phyloP scores from a whole-genome alignment of 148 eudicot genomes.

The Talinum fruticosum region DNA sequence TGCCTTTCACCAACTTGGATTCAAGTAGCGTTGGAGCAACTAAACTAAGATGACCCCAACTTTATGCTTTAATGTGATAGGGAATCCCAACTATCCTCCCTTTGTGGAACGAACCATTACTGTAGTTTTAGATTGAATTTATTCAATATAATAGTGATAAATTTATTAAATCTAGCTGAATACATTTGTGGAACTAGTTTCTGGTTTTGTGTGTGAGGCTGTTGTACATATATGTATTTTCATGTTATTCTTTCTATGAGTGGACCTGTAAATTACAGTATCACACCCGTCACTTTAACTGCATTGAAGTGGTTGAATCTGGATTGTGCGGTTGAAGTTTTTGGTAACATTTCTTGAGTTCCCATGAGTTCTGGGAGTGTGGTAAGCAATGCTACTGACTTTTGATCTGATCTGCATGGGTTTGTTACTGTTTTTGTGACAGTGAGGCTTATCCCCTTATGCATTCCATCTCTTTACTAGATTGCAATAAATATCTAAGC shows the following conservation, averaged over 20 bases:
- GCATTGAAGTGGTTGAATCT: no score
- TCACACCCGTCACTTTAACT: background rate
- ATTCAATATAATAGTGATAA: background rate
- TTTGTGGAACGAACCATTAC: background rate
- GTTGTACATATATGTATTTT: background rate
- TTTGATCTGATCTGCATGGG: background rate
- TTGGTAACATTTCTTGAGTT: background rate
- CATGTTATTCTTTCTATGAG: background rate
- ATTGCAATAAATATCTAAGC: no score
- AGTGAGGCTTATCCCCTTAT: no score
- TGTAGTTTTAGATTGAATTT: background rate
- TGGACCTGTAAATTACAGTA: background rate
- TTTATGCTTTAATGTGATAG: background rate
- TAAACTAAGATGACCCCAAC: background rate
- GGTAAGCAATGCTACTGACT: background rate
- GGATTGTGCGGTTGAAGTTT: background rate
- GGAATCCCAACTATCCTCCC: background rate
- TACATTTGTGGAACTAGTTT: background rate
- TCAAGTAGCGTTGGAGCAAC: background rate
- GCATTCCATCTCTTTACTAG: no score
- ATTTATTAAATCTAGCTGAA: background rate
- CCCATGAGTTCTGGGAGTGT: background rate
- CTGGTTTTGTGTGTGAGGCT: background rate
- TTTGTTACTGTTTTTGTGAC: no score
- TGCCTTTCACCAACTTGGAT: background rate